These are phyloP conservation scores for Selaginella tamariscina DNA, from an alignment of 75 land plant species.

Conservation along the genomic window DNA sequence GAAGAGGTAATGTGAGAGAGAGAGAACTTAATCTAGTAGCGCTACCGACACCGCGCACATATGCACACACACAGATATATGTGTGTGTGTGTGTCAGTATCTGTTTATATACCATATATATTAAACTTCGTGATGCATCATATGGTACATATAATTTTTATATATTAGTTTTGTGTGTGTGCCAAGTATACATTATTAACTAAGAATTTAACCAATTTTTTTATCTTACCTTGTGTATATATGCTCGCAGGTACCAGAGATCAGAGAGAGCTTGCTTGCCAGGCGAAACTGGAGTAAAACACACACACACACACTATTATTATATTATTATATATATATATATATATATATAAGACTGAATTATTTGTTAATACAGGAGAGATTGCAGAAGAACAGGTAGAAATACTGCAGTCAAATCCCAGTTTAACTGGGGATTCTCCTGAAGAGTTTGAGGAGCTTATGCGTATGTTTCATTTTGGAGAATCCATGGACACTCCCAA, in stretches of 20 bases:
- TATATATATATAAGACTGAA: not conserved
- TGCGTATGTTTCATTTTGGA: conserved; percentile 28
- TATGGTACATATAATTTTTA: too few species aligned
- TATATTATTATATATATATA: not conserved
- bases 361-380: not conserved
- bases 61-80: too few species aligned
- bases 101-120: not conserved
- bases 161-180: conserved; percentile 4
- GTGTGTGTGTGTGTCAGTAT: not conserved
- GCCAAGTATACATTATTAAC: not conserved
- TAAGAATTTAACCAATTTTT: too few species aligned
- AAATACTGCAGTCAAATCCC: conserved; percentile 9
- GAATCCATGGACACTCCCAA: conserved; percentile 27
- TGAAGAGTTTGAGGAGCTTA: conserved; percentile 18
- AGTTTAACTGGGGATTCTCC: conserved; percentile 11
- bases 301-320: not conserved
- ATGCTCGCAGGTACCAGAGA: conserved; percentile 18
- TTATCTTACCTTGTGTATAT: too few species aligned
- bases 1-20: conserved; percentile 16
- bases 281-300: conserved; percentile 20
- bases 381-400: conserved; percentile 14
- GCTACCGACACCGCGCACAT: not conserved
- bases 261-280: conserved; percentile 13
- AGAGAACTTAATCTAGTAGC: too few species aligned
- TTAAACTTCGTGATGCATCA: not conserved